Evolutionary conservation across 805 yeast genomes (phyloP), one percentile per base, ranked within the genome.

Genomic region (Myxozyma udenii): DNA sequence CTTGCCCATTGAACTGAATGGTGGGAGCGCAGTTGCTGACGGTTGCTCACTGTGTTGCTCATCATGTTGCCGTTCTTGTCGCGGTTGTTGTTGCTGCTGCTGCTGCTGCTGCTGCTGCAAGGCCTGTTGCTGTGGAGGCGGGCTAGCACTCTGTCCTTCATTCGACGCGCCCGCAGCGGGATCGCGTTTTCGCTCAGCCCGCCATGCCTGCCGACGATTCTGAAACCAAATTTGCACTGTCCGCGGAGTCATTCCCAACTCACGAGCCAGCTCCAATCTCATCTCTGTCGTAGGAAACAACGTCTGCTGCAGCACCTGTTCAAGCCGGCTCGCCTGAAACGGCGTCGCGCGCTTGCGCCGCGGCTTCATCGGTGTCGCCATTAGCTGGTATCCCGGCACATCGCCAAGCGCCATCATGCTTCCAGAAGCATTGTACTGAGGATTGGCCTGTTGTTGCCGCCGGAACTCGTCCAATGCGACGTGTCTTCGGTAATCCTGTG

Each of bases 141-240:
- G n/a, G n/a, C n/a, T n/a, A n/a, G n/a, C n/a, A n/a, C n/a, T n/a
- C n/a, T n/a, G n/a, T n/a, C n/a, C n/a, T n/a, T n/a, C n/a, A n/a
- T n/a, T n/a, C n/a, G n/a, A n/a, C n/a, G n/a, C n/a, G n/a, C n/a
- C n/a, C n/a, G 33, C 14, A 28, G 9, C 33, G 14, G 33, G 14
- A 28, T 28, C 11, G 4, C 59, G 53, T 40, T 58, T 47, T n/a
- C 40, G 39, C 35, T 55, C 60, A 12, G 60, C 60, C 6, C 61
- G 41, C 64, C 66, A 65, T 19, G 68, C 68, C 53, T 68, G 71
- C 14, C 97, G 72, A 61, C 90, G 73, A 66, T 88, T 88, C 67
- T 89, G 96, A 65, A 87, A 55, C 59, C 59, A 89, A 44, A 89
- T 88, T 50, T 95, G 76, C 4, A 89, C 95, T 6, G 91, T 87